Base-by-base conservation (phyloP, 768 basidiomycete genomes). In the Tulasnella sp. region DNA sequence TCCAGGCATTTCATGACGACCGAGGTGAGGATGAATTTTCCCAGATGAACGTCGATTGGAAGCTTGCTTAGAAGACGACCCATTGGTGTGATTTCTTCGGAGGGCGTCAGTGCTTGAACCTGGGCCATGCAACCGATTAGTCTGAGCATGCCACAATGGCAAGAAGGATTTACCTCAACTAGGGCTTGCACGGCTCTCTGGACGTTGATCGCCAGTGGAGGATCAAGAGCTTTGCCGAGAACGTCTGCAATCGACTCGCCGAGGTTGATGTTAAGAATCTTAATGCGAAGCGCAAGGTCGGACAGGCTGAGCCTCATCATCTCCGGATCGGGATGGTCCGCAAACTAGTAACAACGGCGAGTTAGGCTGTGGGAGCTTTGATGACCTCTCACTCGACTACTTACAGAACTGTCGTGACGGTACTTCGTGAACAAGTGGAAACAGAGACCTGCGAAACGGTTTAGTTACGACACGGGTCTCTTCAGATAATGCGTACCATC, bases 361-460 rank as follows among this genome's bases (percentile, higher is more conserved):
- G 47, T 22, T n/a, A 35, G n/a, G 47, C 1, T n/a, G n/a, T n/a
- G n/a, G 26, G 16, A 26, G 4, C 26, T 35, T 40, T 37, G 11
- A 39, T 63, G 17, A 26, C 29, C 16, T 0, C 40, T 47, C 14
- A 11, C 7, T 32, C 59, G 52, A 40, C 2, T n/a, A 86, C 79
- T 40, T 47, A 83, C 92, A 82, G 88, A 86, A 9, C 85, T 90
- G 76, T 98, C 95, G 77, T 95, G 90, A 44, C 93, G 85, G 44
- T 84, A 81, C 80, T 90, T 94, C 0, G 95, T 96, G 82, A 98
- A 99, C 2, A 99, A 85, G 79, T 98, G 97, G 81, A 96, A 99
- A 76, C 94, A 95, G 40, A 98, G 79, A 3, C 96, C 96, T 67
- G 85, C 82, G 76, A 88, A 92, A 4, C 97, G 9, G 32, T 62